Evolutionary conservation across 2,329 filamentous ascomycete species (phyloP).

Genomic region (Purpureocillium lavendulum): DNA sequence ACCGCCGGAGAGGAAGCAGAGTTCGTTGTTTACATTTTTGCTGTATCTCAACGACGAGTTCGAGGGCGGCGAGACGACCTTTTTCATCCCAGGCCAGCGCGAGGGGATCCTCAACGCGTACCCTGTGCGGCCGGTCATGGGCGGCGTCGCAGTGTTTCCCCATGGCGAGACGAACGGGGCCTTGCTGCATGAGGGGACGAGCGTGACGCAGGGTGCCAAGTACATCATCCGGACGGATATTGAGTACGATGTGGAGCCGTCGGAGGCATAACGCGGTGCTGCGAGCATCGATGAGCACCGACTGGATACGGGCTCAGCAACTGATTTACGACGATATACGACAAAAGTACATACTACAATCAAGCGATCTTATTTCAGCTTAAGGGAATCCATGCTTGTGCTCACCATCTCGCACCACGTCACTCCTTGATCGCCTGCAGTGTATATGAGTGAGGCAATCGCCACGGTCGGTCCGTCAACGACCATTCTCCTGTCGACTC

Average conservation of each 20-base stretch:
- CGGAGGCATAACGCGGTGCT: not conserved
- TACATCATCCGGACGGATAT: constrained; percentile 67
- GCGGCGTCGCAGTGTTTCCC: constrained; percentile 59
- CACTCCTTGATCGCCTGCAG: constrained; percentile 7
- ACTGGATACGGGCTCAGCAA: too few species aligned
- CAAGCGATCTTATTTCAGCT: too few species aligned
- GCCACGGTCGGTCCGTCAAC: constrained; percentile 6
- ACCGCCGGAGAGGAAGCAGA: constrained; percentile 49
- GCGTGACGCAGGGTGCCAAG: constrained; percentile 56
- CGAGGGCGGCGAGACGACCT: constrained; percentile 62
- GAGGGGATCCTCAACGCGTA: constrained; percentile 64
- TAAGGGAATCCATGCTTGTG: too few species aligned
- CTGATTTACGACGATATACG: too few species aligned
- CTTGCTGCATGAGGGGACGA: constrained; percentile 61
- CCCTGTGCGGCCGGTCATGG: constrained; percentile 60
- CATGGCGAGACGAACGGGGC: constrained; percentile 60
- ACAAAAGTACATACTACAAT: too few species aligned
- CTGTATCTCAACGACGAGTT: constrained; percentile 67
- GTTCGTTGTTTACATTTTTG: constrained; percentile 60
- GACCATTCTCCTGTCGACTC: constrained; percentile 4
- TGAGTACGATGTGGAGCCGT: constrained; percentile 53
- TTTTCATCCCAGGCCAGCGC: constrained; percentile 55
- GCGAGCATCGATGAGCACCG: too few species aligned
- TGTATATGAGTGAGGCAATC: constrained; percentile 7
- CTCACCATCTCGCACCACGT: too few species aligned